Conservation (phyloP, 192 early-diverging fungal genomes). For the Podila epigama region DNA sequence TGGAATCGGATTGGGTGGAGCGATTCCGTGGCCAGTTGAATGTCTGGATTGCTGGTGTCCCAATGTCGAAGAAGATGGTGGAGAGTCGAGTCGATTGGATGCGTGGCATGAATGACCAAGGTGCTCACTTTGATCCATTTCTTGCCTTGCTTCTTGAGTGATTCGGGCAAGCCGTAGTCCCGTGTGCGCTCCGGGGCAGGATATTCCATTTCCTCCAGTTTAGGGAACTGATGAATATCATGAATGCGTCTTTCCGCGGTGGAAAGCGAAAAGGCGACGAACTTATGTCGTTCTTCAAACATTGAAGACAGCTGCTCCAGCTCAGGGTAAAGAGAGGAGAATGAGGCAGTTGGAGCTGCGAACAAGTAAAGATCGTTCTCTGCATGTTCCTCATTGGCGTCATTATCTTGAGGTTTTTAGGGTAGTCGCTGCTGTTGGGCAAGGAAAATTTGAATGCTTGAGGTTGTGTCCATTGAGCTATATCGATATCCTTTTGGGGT, state of each 20-base stretch:
- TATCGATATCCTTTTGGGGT: background rate
- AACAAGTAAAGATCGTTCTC: background rate
- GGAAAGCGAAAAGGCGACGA: background rate
- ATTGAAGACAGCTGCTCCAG: background rate
- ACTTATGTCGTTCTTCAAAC: background rate
- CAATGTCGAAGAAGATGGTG: background rate
- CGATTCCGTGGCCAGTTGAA: background rate
- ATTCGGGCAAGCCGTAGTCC: background rate
- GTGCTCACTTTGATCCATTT: background rate
- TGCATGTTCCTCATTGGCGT: background rate
- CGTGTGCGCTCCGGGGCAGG: background rate
- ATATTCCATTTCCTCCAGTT: background rate
- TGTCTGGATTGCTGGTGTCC: background rate
- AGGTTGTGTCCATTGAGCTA: background rate
- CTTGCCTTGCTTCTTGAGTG: background rate
- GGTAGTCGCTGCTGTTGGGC: background rate
- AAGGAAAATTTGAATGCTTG: background rate
- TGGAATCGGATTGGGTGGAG: background rate
- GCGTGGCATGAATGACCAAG: background rate
- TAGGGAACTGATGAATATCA: background rate
- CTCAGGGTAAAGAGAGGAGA: background rate
- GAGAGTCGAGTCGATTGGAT: background rate
- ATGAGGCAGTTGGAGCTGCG: background rate
- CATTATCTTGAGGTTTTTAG: background rate
- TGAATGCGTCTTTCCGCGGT: background rate